Base-by-base conservation (phyloP, 2,329 filamentous ascomycete species). In the Ophiostoma angusticollis region DNA sequence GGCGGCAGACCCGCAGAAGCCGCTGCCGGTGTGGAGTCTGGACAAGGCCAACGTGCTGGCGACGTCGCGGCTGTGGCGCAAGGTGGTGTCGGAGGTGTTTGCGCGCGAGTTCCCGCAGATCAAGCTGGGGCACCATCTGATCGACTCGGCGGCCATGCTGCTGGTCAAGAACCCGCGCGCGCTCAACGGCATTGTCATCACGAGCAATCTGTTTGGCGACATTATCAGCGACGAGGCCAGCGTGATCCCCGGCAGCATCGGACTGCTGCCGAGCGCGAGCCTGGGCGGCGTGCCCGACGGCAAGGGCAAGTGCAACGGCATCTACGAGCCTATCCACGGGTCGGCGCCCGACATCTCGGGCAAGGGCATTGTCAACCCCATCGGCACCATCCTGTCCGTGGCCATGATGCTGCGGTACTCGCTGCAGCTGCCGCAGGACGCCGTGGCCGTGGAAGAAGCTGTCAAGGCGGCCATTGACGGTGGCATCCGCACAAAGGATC, bases 11-110 rank as follows among this genome's bases (percentile, higher is more conserved):
- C 83, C 84, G 24, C 18, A 33, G 33, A 44, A 44, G 33, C 83
- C 83, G 1, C 68, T 79, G 27, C 80, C 80, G 40, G 84, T 95
- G 33, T 84, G 77, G 79, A 84, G 76, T 55, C 65, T 95, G 54
- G 91, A 96, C 63, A 96, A 96, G 76, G 91, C 89, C 40, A 96
- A 96, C 56, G 89, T 96, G 36, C 72, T 96, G 47, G 89, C 89
- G 2, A 94, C 87, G 12, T 84, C 78, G 56, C 68, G 89, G 30
- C 66, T 96, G 52, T 96, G 89, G 89, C 72, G 89, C 45, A 87
- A 83, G 65, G 81, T 82, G 3, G 81, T 94, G 31, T 78, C 74
- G 29, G 84, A 94, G 63, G 71, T 86, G 42, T 89, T 94, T 71
- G 72, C 70, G 50, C 79, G 79, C 49, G 89, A 95, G 68, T 96